A percentile compares a stretch with the other conserved stretches of the same genome.
Evolutionary conservation across 495 filamentous ascomycete genomes (phyloP).

Genomic region (Tuber microsphaerosporum): DNA sequence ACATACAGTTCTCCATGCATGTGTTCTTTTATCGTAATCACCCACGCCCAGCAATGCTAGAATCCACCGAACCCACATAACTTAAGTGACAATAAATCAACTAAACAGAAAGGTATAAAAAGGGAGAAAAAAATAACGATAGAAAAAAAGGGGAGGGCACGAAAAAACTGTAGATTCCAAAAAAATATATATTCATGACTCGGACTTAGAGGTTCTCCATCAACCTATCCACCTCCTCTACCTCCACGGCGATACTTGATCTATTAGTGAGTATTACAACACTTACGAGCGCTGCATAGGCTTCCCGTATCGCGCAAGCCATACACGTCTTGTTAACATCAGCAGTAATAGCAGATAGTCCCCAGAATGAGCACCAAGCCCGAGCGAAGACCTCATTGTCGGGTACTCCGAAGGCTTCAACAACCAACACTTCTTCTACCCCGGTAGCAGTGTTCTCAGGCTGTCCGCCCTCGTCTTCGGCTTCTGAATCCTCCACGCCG

Average conservation of each 20-base stretch:
- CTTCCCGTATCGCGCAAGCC: slow-evolving; percentile 63
- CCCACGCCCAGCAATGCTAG: slow-evolving; percentile 23
- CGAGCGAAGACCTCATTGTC: slow-evolving; percentile 69
- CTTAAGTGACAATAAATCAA: slow-evolving; percentile 5
- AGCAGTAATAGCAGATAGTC: slow-evolving; percentile 58
- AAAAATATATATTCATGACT: slow-evolving; percentile 14
- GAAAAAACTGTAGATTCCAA: slow-evolving; percentile 9
- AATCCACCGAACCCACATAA: slow-evolving; percentile 17
- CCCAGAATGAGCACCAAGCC: slow-evolving; percentile 67
- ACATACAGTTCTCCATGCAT: slow-evolving; percentile 15
- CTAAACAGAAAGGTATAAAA: slow-evolving; percentile 8
- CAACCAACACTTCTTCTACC: slow-evolving; percentile 57
- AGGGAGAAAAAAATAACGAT: not conserved
- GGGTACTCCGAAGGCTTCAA: slow-evolving; percentile 61
- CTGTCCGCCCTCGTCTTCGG: slow-evolving; percentile 26
- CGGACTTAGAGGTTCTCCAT: slow-evolving; percentile 36
- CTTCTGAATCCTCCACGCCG: slow-evolving; percentile 22
- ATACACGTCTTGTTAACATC: slow-evolving; percentile 63
- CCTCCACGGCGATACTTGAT: slow-evolving; percentile 44
- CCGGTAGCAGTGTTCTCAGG: slow-evolving; percentile 19
- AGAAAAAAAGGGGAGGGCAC: slow-evolving; percentile 3
- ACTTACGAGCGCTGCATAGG: slow-evolving; percentile 61
- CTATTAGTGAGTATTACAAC: slow-evolving; percentile 61
- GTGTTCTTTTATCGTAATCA: slow-evolving; percentile 27
- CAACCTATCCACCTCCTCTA: slow-evolving; percentile 43